phyloP scores from a whole-genome alignment of 2,329 filamentous ascomycete species.

The Epichloe gansuensis region DNA sequence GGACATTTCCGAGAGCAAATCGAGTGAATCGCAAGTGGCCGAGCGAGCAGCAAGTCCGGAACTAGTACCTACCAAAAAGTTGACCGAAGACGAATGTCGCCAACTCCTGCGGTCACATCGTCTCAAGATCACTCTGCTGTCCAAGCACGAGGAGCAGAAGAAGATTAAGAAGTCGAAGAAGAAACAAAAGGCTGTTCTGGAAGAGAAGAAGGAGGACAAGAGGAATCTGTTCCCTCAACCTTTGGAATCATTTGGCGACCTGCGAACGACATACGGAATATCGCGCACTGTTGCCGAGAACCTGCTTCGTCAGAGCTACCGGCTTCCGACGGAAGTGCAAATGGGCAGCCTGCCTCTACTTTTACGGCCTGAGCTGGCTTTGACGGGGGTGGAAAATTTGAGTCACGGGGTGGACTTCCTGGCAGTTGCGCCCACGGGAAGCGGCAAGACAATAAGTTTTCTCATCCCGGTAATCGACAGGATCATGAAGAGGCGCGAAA shows the following conservation, averaged over 20 bases:
- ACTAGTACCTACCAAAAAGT: slow-evolving; percentile 16
- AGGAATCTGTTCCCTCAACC: slow-evolving; percentile 65
- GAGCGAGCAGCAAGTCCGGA: slow-evolving; percentile 17
- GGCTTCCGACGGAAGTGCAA: slow-evolving; percentile 85
- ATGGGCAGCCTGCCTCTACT: slow-evolving; percentile 73
- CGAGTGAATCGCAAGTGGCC: slow-evolving; percentile 11
- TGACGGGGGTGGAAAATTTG: slow-evolving; percentile 26
- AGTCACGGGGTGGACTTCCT: slow-evolving; percentile 54
- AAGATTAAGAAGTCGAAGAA: slow-evolving; percentile 43
- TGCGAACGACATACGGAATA: slow-evolving; percentile 60
- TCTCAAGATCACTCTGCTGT: slow-evolving; percentile 71
- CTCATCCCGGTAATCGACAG: slow-evolving; percentile 75
- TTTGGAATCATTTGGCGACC: slow-evolving; percentile 60
- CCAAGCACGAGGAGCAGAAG: slow-evolving; percentile 29
- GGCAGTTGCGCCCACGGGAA: slow-evolving; percentile 85
- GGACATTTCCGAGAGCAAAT: slow-evolving; percentile 20
- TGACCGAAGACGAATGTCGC: slow-evolving; percentile 60
- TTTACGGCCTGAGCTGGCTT: slow-evolving; percentile 41
- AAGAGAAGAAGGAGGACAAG: slow-evolving; percentile 37
- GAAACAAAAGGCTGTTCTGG: slow-evolving; percentile 33
- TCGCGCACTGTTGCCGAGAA: slow-evolving; percentile 65
- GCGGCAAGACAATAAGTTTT: slow-evolving; percentile 91
- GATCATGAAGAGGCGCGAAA: slow-evolving; percentile 46
- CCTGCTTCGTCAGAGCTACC: slow-evolving; percentile 71
- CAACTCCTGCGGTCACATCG: slow-evolving; percentile 67